Percentiles rank a stretch among this genome's conserved stretches.
phyloP scores from a whole-genome alignment of 352 stramenopile genomes.

The Phytophthora ramorum region DNA sequence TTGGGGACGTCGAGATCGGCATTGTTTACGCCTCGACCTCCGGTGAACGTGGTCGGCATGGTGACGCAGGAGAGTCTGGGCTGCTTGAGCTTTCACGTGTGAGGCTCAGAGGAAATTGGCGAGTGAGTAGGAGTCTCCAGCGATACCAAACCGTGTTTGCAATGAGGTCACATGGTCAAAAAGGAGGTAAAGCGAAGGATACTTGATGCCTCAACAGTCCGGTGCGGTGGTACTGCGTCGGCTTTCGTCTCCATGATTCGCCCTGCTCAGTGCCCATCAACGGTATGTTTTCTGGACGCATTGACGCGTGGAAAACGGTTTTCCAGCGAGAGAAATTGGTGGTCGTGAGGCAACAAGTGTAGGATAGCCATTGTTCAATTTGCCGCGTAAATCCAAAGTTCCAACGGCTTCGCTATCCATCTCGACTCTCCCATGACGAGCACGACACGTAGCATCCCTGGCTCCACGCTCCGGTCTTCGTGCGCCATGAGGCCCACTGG shows the following conservation, averaged over 20 bases:
- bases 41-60: slow-evolving; percentile 28
- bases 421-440: no score
- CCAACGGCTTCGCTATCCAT: no score
- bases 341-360: no score
- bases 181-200: not conserved
- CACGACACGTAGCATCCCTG: no score
- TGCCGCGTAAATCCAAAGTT: no score
- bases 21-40: slow-evolving; percentile 3
- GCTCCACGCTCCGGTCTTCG: no score
- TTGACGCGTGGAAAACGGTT: no score
- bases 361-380: no score
- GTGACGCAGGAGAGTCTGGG: slow-evolving; percentile 36
- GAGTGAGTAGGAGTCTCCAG: slow-evolving; percentile 4
- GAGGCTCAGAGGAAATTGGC: slow-evolving; percentile 1
- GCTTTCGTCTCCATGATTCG: not conserved
- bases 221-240: not conserved
- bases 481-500: no score
- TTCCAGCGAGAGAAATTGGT: no score
- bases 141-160: not conserved
- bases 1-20: slow-evolving; percentile 29
- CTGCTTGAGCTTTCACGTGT: not conserved
- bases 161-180: not conserved
- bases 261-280: not conserved
- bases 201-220: not conserved
- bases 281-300: no score